A percentile compares a stretch with the other conserved stretches of the same genome.
Conservation (phyloP, 179 eudicot genomes). For the Beta corolliflora region DNA sequence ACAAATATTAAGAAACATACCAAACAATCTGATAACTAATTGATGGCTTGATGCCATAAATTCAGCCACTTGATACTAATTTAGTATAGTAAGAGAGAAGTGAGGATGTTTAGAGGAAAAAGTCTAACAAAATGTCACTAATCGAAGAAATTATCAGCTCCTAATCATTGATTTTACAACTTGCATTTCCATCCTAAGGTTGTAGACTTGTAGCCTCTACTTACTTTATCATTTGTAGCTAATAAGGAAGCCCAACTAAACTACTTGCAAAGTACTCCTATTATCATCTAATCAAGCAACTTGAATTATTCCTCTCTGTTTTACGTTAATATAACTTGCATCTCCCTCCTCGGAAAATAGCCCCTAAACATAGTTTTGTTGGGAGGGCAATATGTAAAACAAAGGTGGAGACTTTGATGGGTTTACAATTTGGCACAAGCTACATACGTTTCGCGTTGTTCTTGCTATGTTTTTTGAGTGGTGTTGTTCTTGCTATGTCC, state of each 20-base stretch:
- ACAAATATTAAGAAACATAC: neutral
- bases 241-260: slow-evolving; percentile 20
- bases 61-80: slow-evolving; percentile 10
- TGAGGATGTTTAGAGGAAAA: neutral
- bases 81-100: slow-evolving; percentile 1
- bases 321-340: slow-evolving; percentile 23
- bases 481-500: too few species aligned
- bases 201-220: neutral
- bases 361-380: neutral
- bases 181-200: slow-evolving; percentile 6
- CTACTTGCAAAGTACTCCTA: slow-evolving; percentile 16
- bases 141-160: neutral
- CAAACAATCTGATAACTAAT: slow-evolving; percentile 7
- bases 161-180: slow-evolving; percentile 26
- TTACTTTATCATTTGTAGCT: neutral
- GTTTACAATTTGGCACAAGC: too few species aligned
- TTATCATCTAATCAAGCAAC: slow-evolving; percentile 15
- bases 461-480: too few species aligned
- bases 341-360: neutral
- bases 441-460: too few species aligned
- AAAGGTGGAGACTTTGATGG: too few species aligned
- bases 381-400: too few species aligned
- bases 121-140: neutral
- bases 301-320: slow-evolving; percentile 1
- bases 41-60: slow-evolving; percentile 4